Evolutionary conservation across 805 yeast species (phyloP).

Genomic region (Starmerella cellae): DNA sequence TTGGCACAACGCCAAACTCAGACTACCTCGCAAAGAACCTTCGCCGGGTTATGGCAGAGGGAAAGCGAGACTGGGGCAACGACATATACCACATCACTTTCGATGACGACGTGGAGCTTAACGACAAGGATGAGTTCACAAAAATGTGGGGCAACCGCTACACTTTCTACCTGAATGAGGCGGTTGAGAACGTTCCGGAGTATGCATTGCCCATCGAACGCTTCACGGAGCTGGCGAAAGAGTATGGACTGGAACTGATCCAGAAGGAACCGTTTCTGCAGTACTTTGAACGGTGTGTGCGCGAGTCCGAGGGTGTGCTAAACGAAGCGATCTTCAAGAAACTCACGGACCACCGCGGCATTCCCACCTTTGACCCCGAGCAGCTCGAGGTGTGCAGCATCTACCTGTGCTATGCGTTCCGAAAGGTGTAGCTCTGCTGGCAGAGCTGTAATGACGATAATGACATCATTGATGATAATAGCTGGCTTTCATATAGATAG

Average conservation of each 20-base stretch:
- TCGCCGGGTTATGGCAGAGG: slow-evolving; percentile 25
- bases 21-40: slow-evolving; percentile 48
- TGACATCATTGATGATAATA: neutral
- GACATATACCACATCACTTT: slow-evolving; percentile 69
- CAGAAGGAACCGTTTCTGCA: slow-evolving; percentile 68
- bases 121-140: slow-evolving; percentile 24
- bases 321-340: slow-evolving; percentile 25
- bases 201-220: slow-evolving; percentile 91
- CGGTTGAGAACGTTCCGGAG: slow-evolving; percentile 93
- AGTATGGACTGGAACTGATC: slow-evolving; percentile 59
- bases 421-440: slow-evolving; percentile 13
- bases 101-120: slow-evolving; percentile 39
- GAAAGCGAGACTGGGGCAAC: slow-evolving; percentile 68
- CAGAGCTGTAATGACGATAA: neutral
- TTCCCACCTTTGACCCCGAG: slow-evolving; percentile 74
- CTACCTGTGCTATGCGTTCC: slow-evolving; percentile 73
- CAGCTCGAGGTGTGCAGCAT: slow-evolving; percentile 82
- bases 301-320: slow-evolving; percentile 26
- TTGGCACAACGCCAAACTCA: slow-evolving; percentile 90
- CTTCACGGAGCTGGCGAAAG: slow-evolving; percentile 70
- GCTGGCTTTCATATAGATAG: neutral
- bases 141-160: slow-evolving; percentile 68
- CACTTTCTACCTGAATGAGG: slow-evolving; percentile 72
- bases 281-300: slow-evolving; percentile 66
- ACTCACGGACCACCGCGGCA: slow-evolving; percentile 63